Conservation (phyloP, 805 yeast species). For the Barnettozyma populi region DNA sequence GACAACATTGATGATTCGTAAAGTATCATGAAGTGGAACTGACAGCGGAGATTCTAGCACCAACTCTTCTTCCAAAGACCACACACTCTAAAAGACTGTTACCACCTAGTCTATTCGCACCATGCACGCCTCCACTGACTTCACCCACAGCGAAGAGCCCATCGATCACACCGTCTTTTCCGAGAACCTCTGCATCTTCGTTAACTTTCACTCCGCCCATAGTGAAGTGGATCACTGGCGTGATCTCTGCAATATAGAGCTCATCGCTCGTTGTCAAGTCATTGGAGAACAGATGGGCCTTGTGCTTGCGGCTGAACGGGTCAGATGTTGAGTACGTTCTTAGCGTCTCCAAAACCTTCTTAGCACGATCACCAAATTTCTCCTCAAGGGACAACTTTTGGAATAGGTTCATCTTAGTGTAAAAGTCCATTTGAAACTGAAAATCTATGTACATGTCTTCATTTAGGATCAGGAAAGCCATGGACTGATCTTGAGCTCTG, state of each 20-base stretch:
- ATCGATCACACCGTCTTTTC: slow-evolving; percentile 26
- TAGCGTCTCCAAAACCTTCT: slow-evolving; percentile 20
- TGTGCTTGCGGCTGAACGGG: slow-evolving; percentile 31
- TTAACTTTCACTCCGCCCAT: slow-evolving; percentile 63
- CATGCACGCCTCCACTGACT: slow-evolving; percentile 65
- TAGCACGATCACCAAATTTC: slow-evolving; percentile 21
- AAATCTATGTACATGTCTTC: slow-evolving; percentile 41
- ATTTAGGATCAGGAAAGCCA: slow-evolving; percentile 35
- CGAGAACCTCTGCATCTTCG: slow-evolving; percentile 39
- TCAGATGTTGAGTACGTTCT: slow-evolving; percentile 21
- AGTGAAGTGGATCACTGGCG: slow-evolving; percentile 62
- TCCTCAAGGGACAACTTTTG: slow-evolving; percentile 26
- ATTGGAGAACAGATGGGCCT: slow-evolving; percentile 28
- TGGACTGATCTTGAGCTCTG: slow-evolving; percentile 25
- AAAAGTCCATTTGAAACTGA: slow-evolving; percentile 46
- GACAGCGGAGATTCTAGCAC: slow-evolving; percentile 17
- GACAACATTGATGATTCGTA: not conserved
- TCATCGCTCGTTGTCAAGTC: slow-evolving; percentile 23
- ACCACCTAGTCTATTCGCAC: slow-evolving; percentile 46
- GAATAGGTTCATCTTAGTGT: slow-evolving; percentile 35
- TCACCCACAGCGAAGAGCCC: slow-evolving; percentile 64
- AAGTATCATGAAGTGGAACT: not conserved
- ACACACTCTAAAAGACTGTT: slow-evolving; percentile 24
- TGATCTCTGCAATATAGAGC: slow-evolving; percentile 45
- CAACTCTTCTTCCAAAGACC: slow-evolving; percentile 53